Conservation (phyloP, 2,329 filamentous ascomycete genomes). For the Pestalotiopsis sp. region DNA sequence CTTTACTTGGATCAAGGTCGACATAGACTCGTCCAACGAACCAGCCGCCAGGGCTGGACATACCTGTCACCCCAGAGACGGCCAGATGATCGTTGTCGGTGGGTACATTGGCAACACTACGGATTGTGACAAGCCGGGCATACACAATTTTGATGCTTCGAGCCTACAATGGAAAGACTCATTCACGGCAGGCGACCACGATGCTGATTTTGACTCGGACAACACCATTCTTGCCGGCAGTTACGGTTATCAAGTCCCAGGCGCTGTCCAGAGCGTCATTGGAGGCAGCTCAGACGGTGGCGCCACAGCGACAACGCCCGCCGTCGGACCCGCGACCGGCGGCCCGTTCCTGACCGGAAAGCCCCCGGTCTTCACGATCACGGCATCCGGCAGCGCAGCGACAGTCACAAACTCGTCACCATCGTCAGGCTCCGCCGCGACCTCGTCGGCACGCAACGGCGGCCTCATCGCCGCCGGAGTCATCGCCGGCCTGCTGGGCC, state of each 20-base stretch:
- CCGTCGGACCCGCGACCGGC: conserved; percentile 61
- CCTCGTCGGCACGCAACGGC: conserved; percentile 25
- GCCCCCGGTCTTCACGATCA: conserved; percentile 70
- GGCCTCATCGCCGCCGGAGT: conserved; percentile 52
- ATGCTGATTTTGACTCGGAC: conserved; percentile 49
- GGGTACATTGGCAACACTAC: conserved; percentile 66
- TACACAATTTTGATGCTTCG: conserved; percentile 75
- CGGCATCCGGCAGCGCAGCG: conserved; percentile 49
- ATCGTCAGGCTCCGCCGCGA: conserved; percentile 34
- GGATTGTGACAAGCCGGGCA: conserved; percentile 67
- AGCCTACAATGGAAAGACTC: conserved; percentile 63
- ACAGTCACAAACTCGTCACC: conserved; percentile 34
- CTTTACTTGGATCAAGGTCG: conserved; percentile 73
- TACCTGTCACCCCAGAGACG: conserved; percentile 69
- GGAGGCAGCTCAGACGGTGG: conserved; percentile 63
- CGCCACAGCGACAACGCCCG: conserved; percentile 68
- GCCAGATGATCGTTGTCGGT: conserved; percentile 71
- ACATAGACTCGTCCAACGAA: conserved; percentile 45
- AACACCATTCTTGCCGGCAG: conserved; percentile 57
- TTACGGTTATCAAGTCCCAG: conserved; percentile 68
- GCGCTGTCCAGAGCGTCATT: conserved; percentile 62
- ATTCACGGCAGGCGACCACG: conserved; percentile 60
- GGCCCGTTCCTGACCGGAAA: conserved; percentile 74
- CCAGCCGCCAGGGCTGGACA: conserved; percentile 69
- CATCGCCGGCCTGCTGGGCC: conserved; percentile 66